These are phyloP conservation scores for Cafeteria roenbergensis DNA, from an alignment of 108 stramenopile species.

Conservation along the genomic window DNA sequence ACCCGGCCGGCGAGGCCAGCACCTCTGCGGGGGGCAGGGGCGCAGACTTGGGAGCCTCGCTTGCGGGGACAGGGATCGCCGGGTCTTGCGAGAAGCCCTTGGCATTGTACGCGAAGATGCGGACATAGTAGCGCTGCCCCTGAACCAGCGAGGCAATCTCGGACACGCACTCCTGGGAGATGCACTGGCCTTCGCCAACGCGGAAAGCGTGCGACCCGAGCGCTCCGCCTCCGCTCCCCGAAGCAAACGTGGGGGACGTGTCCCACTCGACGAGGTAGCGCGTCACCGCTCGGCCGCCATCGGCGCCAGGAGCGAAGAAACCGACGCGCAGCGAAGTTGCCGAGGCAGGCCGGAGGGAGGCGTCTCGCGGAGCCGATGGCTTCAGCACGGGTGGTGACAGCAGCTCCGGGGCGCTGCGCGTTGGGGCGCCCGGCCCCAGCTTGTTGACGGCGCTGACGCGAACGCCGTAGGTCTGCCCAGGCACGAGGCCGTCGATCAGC, in stretches of 20 bases:
- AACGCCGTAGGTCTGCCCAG: constrained; percentile 25
- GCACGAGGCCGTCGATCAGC: constrained; percentile 16
- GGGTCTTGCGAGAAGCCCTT: constrained; percentile 19
- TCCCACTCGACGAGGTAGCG: constrained; percentile 63
- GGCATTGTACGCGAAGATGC: constrained; percentile 50
- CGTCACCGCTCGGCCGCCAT: constrained; percentile 42
- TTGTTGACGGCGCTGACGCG: constrained; percentile 38
- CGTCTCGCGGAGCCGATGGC: constrained; percentile 18
- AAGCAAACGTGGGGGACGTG: constrained; percentile 11
- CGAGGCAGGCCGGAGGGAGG: constrained; percentile 9
- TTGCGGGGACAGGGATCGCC: background rate
- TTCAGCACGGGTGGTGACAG: constrained; percentile 8
- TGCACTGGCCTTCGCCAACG: constrained; percentile 1
- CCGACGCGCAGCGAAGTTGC: constrained; percentile 1
- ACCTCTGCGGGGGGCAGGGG: background rate
- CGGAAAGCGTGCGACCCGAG: constrained; percentile 18
- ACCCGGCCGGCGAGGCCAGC: background rate
- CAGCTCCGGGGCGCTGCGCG: constrained; percentile 2
- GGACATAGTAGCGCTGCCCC: constrained; percentile 41
- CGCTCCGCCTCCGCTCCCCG: background rate
- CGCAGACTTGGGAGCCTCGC: background rate
- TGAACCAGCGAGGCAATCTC: constrained; percentile 22
- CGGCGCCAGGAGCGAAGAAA: background rate
- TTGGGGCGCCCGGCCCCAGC: constrained; percentile 24
- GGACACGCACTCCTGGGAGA: constrained; percentile 10